Conservation (phyloP, 2,329 filamentous ascomycete species). For the Geosmithia morbida region DNA sequence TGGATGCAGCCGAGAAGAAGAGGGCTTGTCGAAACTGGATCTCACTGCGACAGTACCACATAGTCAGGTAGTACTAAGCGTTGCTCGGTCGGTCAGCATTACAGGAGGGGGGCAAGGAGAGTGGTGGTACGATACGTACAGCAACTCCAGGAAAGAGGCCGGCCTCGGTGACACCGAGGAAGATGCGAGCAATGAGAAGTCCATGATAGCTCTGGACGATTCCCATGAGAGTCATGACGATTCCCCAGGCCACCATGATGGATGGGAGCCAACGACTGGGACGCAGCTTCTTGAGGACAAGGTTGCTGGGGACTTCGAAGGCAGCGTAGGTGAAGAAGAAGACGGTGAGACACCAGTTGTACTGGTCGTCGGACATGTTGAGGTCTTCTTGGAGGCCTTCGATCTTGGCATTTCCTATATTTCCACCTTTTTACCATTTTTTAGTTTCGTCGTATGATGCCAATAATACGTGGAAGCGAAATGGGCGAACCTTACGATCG, state of each 20-base stretch:
- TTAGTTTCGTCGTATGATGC: background rate
- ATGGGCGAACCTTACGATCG: slow-evolving; percentile 29
- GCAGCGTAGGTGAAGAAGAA: slow-evolving; percentile 71
- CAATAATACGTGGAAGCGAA: background rate
- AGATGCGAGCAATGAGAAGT: slow-evolving; percentile 34
- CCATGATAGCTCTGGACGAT: slow-evolving; percentile 33
- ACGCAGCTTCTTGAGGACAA: slow-evolving; percentile 59
- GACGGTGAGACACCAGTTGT: slow-evolving; percentile 54
- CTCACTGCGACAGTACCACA: slow-evolving; percentile 45
- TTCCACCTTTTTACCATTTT: slow-evolving; percentile 26
- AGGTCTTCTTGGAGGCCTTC: slow-evolving; percentile 37
- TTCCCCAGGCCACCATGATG: slow-evolving; percentile 45
- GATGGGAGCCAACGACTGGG: slow-evolving; percentile 61
- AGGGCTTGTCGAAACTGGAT: slow-evolving; percentile 46
- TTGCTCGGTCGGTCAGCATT: background rate
- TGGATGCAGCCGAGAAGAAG: slow-evolving; percentile 70
- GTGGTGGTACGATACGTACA: slow-evolving; percentile 10
- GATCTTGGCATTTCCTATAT: slow-evolving; percentile 54
- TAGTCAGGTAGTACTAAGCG: slow-evolving; percentile 35
- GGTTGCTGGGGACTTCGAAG: slow-evolving; percentile 65
- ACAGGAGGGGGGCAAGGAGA: background rate
- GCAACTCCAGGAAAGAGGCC: slow-evolving; percentile 53
- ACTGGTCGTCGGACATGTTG: slow-evolving; percentile 48
- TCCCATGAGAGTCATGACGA: slow-evolving; percentile 36
- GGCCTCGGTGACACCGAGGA: slow-evolving; percentile 51